Evolutionary conservation across 2,329 filamentous ascomycete genomes (phyloP), one percentile per base, ranked within the genome.

Genomic region (Paecilomyces sp.): DNA sequence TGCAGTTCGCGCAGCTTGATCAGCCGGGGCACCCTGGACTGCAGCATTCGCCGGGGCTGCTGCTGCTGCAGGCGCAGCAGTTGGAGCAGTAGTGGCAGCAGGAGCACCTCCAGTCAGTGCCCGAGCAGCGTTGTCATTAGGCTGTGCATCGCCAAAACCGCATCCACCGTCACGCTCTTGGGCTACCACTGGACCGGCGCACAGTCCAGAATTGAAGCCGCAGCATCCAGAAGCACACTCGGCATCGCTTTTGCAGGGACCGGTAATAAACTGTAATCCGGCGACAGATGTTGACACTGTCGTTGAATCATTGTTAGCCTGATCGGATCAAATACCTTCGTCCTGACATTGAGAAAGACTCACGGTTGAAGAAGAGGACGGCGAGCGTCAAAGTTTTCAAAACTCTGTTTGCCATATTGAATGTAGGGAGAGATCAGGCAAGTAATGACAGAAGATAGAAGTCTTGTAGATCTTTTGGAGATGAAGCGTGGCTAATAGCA

Each of bases 251-350:
- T 41, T 50, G 56, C 68, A 70, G 24, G 58, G 54, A 3, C 68
- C 68, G 1, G 68, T 70, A 54, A 70, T 70, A 61, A 69, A 70
- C 54, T 70, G 68, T 24, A 63, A 63, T 31, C 67, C 66, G 36
- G 62, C 57, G 12, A 58, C 61, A 28, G 60, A 34, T 8, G 56
- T 60, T n/a, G 50, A 52, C 12, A 52, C 50, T 52, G 34, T 41
- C 1, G 24, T 28, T 28, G 25, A 6, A 28, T 28, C 25, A 28
- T 28, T 3, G 25, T 28, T 28, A 28, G 25, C 6, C 6, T 28
- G 25, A 3, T 6, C 3, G 25, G 50, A 52, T 24, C 1, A 52
- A 52, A 22, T 22, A 13, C 2, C 25, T 6, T 3, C 25, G 6
- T 28, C 25, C 25, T 28, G 25, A 52, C 6, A 18, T 8, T 5